Evolutionary conservation across 2,329 filamentous ascomycete species (phyloP).

Genomic region (Coniochaeta prunicola): DNA sequence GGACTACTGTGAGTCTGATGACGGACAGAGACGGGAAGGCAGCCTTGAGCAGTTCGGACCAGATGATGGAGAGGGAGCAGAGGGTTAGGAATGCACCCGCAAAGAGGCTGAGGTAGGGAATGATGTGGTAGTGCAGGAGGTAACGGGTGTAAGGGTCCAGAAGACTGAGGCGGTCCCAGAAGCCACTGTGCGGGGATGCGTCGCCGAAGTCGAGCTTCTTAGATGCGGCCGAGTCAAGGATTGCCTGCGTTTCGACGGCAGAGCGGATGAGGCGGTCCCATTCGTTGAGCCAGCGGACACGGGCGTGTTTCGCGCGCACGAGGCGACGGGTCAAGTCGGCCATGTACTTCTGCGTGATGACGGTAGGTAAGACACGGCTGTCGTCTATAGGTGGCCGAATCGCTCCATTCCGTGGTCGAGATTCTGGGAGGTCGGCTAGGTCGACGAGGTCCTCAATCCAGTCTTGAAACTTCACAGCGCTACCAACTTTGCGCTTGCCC

Average conservation of each 20-base stretch:
- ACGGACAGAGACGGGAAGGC: conserved; percentile 69
- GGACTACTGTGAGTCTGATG: conserved; percentile 60
- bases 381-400: neutral
- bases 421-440: conserved; percentile 61
- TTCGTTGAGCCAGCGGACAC: conserved; percentile 74
- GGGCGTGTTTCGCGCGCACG: conserved; percentile 73
- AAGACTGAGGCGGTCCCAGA: conserved; percentile 48
- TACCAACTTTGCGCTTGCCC: conserved; percentile 71
- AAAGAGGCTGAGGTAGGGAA: conserved; percentile 60
- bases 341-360: conserved; percentile 89
- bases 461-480: conserved; percentile 68
- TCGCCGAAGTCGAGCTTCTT: conserved; percentile 71
- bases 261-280: conserved; percentile 75
- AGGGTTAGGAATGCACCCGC: conserved; percentile 62
- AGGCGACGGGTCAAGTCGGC: conserved; percentile 82
- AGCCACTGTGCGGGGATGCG: conserved; percentile 45
- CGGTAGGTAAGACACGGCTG: conserved; percentile 52
- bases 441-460: conserved; percentile 96
- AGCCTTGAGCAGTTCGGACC: conserved; percentile 89
- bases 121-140: conserved; percentile 63
- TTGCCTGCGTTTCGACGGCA: conserved; percentile 68
- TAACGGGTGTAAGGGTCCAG: conserved; percentile 80
- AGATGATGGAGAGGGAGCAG: conserved; percentile 78
- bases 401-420: conserved; percentile 34
- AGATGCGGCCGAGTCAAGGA: conserved; percentile 76